These are phyloP conservation scores for Colletotrichum eremochloae DNA, from an alignment of 2,329 filamentous ascomycete genomes.

Conservation along the genomic window DNA sequence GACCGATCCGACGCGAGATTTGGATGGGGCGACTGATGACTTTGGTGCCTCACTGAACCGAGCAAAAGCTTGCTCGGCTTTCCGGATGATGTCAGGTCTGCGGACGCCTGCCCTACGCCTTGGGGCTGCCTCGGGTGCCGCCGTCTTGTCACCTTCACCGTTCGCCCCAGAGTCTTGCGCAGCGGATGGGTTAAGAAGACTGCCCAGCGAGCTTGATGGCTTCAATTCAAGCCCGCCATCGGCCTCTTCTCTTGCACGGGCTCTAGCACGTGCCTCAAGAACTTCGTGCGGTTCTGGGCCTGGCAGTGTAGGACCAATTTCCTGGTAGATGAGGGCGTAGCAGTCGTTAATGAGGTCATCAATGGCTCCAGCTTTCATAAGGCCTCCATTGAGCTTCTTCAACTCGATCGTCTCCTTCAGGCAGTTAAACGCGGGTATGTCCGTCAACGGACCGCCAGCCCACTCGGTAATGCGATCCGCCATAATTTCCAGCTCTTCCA, in stretches of 20 bases:
- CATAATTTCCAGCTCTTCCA: conserved; percentile 71
- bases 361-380: conserved; percentile 88
- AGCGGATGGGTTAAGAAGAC: conserved; percentile 58
- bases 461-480: conserved; percentile 68
- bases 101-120: conserved; percentile 63
- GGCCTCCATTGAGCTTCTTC: conserved; percentile 82
- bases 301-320: conserved; percentile 72
- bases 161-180: conserved; percentile 56
- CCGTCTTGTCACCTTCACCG: conserved; percentile 54
- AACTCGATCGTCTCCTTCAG: conserved; percentile 71
- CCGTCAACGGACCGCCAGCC: conserved; percentile 57
- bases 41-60: conserved; percentile 65
- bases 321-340: conserved; percentile 82
- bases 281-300: conserved; percentile 61
- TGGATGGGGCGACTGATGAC: conserved; percentile 51
- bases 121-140: conserved; percentile 54
- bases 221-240: conserved; percentile 54
- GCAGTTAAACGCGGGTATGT: conserved; percentile 63
- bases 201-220: conserved; percentile 54
- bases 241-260: conserved; percentile 57
- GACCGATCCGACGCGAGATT: conserved; percentile 64
- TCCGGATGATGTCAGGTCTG: conserved; percentile 70
- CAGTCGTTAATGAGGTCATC: conserved; percentile 95
- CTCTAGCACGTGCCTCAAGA: conserved; percentile 58
- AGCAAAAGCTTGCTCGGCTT: conserved; percentile 70